Base-by-base conservation (phyloP, 371 early-diverging fungal species). In the Mortierella sp. region DNA sequence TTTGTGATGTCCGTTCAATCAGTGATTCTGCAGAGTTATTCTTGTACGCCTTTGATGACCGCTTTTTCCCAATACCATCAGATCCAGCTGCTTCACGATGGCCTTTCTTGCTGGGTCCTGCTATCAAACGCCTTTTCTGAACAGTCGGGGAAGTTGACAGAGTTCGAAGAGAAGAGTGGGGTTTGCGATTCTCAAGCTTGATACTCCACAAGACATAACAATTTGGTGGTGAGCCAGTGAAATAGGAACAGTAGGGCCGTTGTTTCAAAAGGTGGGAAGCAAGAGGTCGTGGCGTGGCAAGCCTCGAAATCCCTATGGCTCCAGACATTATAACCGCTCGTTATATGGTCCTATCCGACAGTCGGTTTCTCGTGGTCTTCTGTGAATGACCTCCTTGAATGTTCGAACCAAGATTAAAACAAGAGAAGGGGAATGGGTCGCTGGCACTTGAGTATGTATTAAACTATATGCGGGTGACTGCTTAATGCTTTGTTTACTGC, bases 241-340 rank as follows among this genome's bases (percentile, higher is more conserved):
- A 55, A 40, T 58, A 40, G 55, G 10, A 53, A 40, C 24, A 21
- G 58, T 4, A 40, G 4, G 47, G 3, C 57, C 22, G 43, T 24
- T 21, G 67, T 36, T 9, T 45, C 40, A 41, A 9, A 36, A 19
- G 63, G 21, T 16, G 40, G 15, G 7, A 24, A 41, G 36, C 1
- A 5, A 28, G 28, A 15, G 57, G 33, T 33, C 38, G 59, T 1
- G 64, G 63, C 64, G 24, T 7, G 7, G 53, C 52, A 22, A 67
- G 68, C 58, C 72, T 71, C 4, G 75, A 67, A 59, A 80, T 74
- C 19, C 80, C 74, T n/a, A 80, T 58, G 59, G 70, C 69, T 55
- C 80, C 68, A 47, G 80, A 45, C 80, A 80, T 62, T 45, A 28
- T 3, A 43, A 2, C 43, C 8, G 43, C 43, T 43, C 15, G 16